Evolutionary conservation across 2,329 filamentous ascomycete genomes (phyloP).

Genomic region (Reticulascus tulasneorum): DNA sequence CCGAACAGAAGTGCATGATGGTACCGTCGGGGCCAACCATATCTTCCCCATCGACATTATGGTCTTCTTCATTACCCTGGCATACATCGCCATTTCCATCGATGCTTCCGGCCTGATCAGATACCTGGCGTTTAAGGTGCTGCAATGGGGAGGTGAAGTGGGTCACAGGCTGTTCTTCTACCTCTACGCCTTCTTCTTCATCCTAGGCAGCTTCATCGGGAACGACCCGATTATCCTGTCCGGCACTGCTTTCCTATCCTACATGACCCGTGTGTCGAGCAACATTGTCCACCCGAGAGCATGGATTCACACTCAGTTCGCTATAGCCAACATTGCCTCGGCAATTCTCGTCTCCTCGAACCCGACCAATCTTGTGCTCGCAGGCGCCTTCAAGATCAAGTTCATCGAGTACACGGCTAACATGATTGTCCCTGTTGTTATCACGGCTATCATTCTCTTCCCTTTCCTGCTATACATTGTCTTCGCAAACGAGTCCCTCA

Average conservation of each 20-base stretch:
- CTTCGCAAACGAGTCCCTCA: slow-evolving; percentile 59
- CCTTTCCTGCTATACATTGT: slow-evolving; percentile 68
- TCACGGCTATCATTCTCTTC: slow-evolving; percentile 65
- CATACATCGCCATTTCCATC: slow-evolving; percentile 74
- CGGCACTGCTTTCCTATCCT: slow-evolving; percentile 69
- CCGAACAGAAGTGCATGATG: slow-evolving; percentile 61
- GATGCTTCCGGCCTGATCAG: slow-evolving; percentile 71
- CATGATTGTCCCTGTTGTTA: slow-evolving; percentile 68
- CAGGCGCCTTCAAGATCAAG: slow-evolving; percentile 67
- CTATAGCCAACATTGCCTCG: slow-evolving; percentile 69
- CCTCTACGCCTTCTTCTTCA: slow-evolving; percentile 69
- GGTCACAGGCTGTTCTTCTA: slow-evolving; percentile 69
- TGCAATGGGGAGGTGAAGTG: slow-evolving; percentile 63
- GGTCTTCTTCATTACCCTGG: slow-evolving; percentile 68
- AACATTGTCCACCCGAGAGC: slow-evolving; percentile 67
- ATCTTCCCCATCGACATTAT: slow-evolving; percentile 71
- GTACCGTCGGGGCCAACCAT: slow-evolving; percentile 60
- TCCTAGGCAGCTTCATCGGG: slow-evolving; percentile 63
- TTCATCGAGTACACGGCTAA: slow-evolving; percentile 75
- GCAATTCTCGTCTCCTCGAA: slow-evolving; percentile 76
- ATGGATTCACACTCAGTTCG: slow-evolving; percentile 71
- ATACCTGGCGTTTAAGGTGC: slow-evolving; percentile 65
- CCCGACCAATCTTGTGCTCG: slow-evolving; percentile 71
- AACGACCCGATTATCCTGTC: slow-evolving; percentile 74
- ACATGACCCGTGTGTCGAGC: slow-evolving; percentile 71